Evolutionary conservation across 768 basidiomycete genomes (phyloP).

Genomic region (Mycena maculata): DNA sequence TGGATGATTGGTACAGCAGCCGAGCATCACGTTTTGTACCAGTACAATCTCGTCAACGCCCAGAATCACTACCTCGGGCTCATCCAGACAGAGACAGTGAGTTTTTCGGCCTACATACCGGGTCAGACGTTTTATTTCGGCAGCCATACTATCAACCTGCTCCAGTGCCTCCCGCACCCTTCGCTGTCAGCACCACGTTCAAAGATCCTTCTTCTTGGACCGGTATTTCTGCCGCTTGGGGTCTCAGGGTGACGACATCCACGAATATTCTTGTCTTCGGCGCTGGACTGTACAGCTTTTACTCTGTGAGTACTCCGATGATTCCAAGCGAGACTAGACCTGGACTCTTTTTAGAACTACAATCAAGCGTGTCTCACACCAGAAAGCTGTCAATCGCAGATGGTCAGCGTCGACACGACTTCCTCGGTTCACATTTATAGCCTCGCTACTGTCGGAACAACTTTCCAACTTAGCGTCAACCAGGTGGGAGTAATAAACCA

Average conservation of each 20-base stretch:
- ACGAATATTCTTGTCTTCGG: conserved; percentile 73
- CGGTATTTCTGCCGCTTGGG: conserved; percentile 64
- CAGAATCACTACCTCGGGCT: conserved; percentile 77
- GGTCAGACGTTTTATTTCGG: background rate
- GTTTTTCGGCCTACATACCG: no score
- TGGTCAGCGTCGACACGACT: conserved; percentile 61
- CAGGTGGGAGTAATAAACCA: no score
- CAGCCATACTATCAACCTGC: conserved; percentile 79
- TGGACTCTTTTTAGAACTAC: conserved; percentile 52
- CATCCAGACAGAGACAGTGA: conserved; percentile 79
- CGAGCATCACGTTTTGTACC: conserved; percentile 77
- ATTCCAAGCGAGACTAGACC: background rate
- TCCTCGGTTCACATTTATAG: conserved; percentile 66
- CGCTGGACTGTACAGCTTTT: conserved; percentile 80
- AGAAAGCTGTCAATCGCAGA: conserved; percentile 62
- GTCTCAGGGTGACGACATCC: conserved; percentile 62
- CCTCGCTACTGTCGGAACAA: conserved; percentile 68
- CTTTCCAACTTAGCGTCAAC: conserved; percentile 64
- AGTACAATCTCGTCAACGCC: conserved; percentile 74
- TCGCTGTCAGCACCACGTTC: conserved; percentile 55
- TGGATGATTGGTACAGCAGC: conserved; percentile 80
- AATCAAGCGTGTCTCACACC: conserved; percentile 57
- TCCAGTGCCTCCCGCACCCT: conserved; percentile 70
- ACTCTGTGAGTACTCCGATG: conserved; percentile 43
- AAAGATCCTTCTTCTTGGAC: conserved; percentile 66